phyloP scores from a whole-genome alignment of 108 stramenopile species.

The Skeletonema menzelii region DNA sequence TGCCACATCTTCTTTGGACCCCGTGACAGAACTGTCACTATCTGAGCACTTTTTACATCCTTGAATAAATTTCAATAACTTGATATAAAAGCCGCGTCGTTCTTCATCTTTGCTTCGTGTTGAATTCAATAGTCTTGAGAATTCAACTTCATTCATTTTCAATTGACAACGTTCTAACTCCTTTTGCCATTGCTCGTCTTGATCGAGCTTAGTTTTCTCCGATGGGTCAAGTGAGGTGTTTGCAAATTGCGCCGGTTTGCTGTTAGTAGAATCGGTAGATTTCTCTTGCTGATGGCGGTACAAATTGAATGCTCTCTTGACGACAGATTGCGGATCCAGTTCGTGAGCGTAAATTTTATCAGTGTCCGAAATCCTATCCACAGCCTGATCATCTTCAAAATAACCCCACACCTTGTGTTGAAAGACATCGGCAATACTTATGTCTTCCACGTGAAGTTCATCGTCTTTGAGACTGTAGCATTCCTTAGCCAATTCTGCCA shows the following conservation, averaged over 20 bases:
- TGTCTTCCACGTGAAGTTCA: slow-evolving; percentile 49
- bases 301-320: slow-evolving; percentile 29
- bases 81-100: neutral
- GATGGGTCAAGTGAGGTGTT: slow-evolving; percentile 47
- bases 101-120: neutral
- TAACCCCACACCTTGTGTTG: slow-evolving; percentile 49
- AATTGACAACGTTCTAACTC: slow-evolving; percentile 30
- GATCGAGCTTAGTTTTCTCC: slow-evolving; percentile 46
- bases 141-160: neutral
- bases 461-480: slow-evolving; percentile 22
- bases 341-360: slow-evolving; percentile 73
- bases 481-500: slow-evolving; percentile 50
- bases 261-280: neutral
- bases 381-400: slow-evolving; percentile 42
- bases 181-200: slow-evolving; percentile 56
- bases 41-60: slow-evolving; percentile 48
- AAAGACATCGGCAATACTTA: slow-evolving; percentile 62
- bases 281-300: slow-evolving; percentile 12
- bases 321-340: slow-evolving; percentile 37
- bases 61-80: neutral
- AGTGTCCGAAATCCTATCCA: slow-evolving; percentile 67
- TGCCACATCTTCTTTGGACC: neutral
- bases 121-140: neutral
- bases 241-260: neutral
- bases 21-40: neutral